phyloP scores from a whole-genome alignment of 371 early-diverging fungal species.

The Mortierella sp. region DNA sequence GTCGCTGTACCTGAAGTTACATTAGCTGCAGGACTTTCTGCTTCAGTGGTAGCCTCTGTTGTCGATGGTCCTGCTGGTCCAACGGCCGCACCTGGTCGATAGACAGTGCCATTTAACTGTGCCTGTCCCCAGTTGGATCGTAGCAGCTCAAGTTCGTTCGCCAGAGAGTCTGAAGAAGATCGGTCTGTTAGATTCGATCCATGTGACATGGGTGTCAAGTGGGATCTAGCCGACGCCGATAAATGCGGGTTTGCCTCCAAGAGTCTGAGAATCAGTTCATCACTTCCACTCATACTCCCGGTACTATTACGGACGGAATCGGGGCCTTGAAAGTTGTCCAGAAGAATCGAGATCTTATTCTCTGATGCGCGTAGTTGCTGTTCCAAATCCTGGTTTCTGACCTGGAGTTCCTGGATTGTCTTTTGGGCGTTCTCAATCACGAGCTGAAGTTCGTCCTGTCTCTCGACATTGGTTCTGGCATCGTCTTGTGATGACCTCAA shows the following conservation, averaged over 20 bases:
- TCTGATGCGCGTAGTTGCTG: slow-evolving; percentile 48
- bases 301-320: slow-evolving; percentile 44
- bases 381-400: slow-evolving; percentile 43
- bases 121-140: slow-evolving; percentile 41
- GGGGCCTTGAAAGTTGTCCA: slow-evolving; percentile 51
- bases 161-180: slow-evolving; percentile 46
- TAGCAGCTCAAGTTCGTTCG: slow-evolving; percentile 53
- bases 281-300: slow-evolving; percentile 23
- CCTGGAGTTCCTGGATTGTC: slow-evolving; percentile 29
- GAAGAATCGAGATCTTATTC: slow-evolving; percentile 54
- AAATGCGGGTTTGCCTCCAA: slow-evolving; percentile 28
- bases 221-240: slow-evolving; percentile 2
- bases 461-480: slow-evolving; percentile 14
- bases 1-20: too few relatives aligned
- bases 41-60: neutral
- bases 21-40: neutral
- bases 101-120: slow-evolving; percentile 16
- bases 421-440: slow-evolving; percentile 28
- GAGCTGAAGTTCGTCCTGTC: slow-evolving; percentile 37
- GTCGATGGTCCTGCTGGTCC: neutral
- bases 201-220: slow-evolving; percentile 22
- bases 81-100: neutral
- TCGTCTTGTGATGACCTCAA: slow-evolving; percentile 14
- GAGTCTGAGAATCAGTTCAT: slow-evolving; percentile 23
- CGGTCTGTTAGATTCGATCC: slow-evolving; percentile 43